Percentiles rank a stretch among this genome's conserved stretches.
Conservation (phyloP, 2,329 filamentous ascomycete species). For the Diplodia corticola region DNA sequence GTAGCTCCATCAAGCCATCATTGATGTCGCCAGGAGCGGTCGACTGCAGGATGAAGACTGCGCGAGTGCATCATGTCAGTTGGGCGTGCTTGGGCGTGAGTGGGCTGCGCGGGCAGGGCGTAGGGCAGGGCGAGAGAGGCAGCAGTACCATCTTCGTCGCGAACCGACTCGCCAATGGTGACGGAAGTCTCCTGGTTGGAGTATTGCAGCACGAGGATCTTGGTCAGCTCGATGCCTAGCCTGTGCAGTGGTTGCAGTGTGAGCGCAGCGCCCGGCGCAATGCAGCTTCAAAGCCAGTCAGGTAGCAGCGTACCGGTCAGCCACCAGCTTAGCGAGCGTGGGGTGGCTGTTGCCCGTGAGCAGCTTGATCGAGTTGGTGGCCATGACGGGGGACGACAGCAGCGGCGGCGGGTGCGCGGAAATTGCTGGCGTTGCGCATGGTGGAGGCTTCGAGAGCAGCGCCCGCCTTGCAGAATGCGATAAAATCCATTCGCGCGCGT, state of each 20-base stretch:
- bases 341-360: constrained; percentile 76
- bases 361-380: constrained; percentile 72
- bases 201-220: constrained; percentile 79
- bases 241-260: constrained; percentile 46
- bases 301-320: constrained; percentile 55
- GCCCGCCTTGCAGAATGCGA: constrained; percentile 15
- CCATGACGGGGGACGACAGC: constrained; percentile 50
- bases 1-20: constrained; percentile 94
- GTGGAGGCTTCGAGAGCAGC: constrained; percentile 12
- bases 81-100: background rate
- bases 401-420: constrained; percentile 10
- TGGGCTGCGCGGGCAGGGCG: constrained; percentile 37
- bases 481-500: constrained; percentile 16
- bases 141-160: constrained; percentile 82
- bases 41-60: constrained; percentile 94
- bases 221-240: constrained; percentile 74
- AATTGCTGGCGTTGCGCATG: constrained; percentile 17
- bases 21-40: constrained; percentile 96
- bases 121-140: constrained; percentile 41
- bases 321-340: constrained; percentile 68
- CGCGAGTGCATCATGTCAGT: constrained; percentile 26
- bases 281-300: constrained; percentile 15
- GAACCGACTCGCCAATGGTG: constrained; percentile 91
- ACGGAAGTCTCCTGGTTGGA: constrained; percentile 87
- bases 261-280: constrained; percentile 7